Conservation (phyloP, 306 rosid genomes). For the Arachis hypogaea region DNA sequence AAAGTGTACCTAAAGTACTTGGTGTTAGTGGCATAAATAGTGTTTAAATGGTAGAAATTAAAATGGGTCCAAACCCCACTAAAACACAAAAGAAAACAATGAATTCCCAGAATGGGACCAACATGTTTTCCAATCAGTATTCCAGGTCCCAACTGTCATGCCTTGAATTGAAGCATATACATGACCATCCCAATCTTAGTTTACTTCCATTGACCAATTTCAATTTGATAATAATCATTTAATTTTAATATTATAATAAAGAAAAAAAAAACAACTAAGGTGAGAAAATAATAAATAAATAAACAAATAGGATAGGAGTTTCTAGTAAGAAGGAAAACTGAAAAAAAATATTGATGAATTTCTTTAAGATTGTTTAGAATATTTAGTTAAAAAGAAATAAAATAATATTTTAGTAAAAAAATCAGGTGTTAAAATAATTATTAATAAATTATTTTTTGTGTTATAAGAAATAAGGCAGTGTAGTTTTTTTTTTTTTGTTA, state of each 20-base stretch:
- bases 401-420: too few species aligned
- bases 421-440: neutral
- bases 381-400: too few species aligned
- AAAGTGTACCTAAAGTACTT: constrained; percentile 32
- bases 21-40: constrained; percentile 31
- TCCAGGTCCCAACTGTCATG: constrained; percentile 26
- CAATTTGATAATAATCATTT: neutral
- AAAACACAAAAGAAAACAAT: constrained; percentile 23
- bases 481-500: too few species aligned
- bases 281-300: too few species aligned
- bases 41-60: neutral
- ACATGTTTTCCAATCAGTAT: constrained; percentile 30
- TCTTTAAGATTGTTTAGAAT: too few species aligned
- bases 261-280: too few species aligned
- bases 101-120: constrained; percentile 45
- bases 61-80: constrained; percentile 38
- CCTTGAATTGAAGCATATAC: constrained; percentile 26
- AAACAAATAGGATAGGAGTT: too few species aligned
- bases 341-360: too few species aligned
- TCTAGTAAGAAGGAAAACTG: too few species aligned
- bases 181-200: constrained; percentile 8
- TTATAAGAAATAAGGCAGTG: too few species aligned
- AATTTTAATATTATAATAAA: too few species aligned
- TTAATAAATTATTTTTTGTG: too few species aligned
- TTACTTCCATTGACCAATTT: constrained; percentile 43